These are phyloP conservation scores for Termitomyces sp. DNA, from an alignment of 768 basidiomycete genomes.

Conservation along the genomic window DNA sequence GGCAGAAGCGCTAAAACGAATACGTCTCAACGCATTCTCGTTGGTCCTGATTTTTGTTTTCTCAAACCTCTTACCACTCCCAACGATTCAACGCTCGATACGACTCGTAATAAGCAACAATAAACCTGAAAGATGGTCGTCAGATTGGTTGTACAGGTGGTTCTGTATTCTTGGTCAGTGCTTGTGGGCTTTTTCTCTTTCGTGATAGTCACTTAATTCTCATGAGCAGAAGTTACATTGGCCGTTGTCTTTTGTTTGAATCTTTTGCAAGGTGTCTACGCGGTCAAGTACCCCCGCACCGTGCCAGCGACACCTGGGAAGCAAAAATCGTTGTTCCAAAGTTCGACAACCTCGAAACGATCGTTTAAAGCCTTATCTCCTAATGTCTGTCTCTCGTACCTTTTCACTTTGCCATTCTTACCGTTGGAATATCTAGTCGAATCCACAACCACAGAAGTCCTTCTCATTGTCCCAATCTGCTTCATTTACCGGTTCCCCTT, in stretches of 20 bases:
- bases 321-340: conserved; percentile 20
- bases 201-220: neutral
- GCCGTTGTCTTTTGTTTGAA: conserved; percentile 34
- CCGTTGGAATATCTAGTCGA: conserved; percentile 23
- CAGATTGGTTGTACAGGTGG: conserved; percentile 35
- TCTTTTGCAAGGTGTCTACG: conserved; percentile 36
- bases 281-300: conserved; percentile 40
- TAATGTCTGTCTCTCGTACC: conserved; percentile 24
- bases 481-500: conserved; percentile 24
- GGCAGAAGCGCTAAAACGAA: conserved; percentile 39
- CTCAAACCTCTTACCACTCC: conserved; percentile 38
- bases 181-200: neutral
- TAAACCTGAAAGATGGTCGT: conserved; percentile 25
- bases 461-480: conserved; percentile 37
- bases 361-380: conserved; percentile 38
- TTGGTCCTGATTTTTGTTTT: conserved; percentile 29
- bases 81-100: conserved; percentile 33
- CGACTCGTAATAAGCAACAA: conserved; percentile 20
- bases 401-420: neutral
- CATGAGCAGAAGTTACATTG: conserved; percentile 28
- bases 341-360: conserved; percentile 29
- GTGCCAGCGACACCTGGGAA: conserved; percentile 32
- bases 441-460: conserved; percentile 39
- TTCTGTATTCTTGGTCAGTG: conserved; percentile 37
- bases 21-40: conserved; percentile 36